Conservation (phyloP, 495 filamentous ascomycete genomes). For the Trichoderma erinaceum region DNA sequence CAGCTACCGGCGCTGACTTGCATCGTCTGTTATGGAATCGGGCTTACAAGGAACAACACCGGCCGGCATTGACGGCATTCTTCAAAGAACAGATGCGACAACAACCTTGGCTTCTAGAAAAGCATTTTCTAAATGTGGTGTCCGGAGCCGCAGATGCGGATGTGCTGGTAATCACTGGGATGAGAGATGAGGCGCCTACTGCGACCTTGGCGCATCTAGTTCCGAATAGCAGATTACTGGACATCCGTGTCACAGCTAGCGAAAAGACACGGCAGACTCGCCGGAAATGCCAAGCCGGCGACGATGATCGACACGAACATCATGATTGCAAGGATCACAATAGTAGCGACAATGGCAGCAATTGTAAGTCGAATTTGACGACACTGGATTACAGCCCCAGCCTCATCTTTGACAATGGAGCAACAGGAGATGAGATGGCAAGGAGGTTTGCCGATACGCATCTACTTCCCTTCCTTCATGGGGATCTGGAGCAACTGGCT, state of each 20-base stretch:
- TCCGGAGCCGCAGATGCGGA: slow-evolving; percentile 40
- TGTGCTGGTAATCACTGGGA: slow-evolving; percentile 58
- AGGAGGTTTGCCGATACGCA: slow-evolving; percentile 38
- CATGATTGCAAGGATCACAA: too few species aligned
- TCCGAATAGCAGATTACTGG: slow-evolving; percentile 48
- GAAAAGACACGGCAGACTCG: slow-evolving; percentile 39
- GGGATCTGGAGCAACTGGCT: slow-evolving; percentile 44
- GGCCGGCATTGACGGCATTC: slow-evolving; percentile 47
- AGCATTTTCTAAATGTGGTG: slow-evolving; percentile 51
- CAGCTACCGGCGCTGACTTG: slow-evolving; percentile 44
- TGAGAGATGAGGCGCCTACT: slow-evolving; percentile 59
- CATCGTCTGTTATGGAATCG: slow-evolving; percentile 46
- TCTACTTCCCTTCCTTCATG: slow-evolving; percentile 47
- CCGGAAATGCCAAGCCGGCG: slow-evolving; percentile 27
- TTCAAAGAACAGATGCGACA: slow-evolving; percentile 43
- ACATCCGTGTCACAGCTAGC: slow-evolving; percentile 47
- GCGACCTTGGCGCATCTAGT: slow-evolving; percentile 50
- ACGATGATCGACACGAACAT: too few species aligned
- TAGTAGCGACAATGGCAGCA: slow-evolving; percentile 21
- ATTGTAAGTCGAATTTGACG: slow-evolving; percentile 28
- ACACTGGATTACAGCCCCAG: slow-evolving; percentile 36
- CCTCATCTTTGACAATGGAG: slow-evolving; percentile 49
- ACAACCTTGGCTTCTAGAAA: slow-evolving; percentile 46
- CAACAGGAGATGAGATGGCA: slow-evolving; percentile 32
- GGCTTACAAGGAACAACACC: slow-evolving; percentile 58